A percentile compares a stretch with the other conserved stretches of the same genome.
Evolutionary conservation across 2,329 filamentous ascomycete species (phyloP).

Genomic region (Massarina eburnea): DNA sequence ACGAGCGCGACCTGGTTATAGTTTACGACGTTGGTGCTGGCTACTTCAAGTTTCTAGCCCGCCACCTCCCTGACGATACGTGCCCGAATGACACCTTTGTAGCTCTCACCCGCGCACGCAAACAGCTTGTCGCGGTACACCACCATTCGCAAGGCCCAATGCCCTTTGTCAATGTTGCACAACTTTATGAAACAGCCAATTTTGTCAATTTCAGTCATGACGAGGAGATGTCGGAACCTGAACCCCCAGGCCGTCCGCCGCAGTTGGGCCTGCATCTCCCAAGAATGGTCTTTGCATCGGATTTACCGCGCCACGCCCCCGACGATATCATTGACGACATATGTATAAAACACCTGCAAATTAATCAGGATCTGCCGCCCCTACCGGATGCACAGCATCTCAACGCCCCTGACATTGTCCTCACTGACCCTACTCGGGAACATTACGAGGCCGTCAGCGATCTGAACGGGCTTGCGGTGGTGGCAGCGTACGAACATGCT

Average conservation of each 20-base stretch:
- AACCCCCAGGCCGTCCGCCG: slow-evolving; percentile 2
- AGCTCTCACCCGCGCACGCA: slow-evolving; percentile 10
- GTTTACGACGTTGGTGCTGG: slow-evolving; percentile 10
- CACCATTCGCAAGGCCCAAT: slow-evolving; percentile 1
- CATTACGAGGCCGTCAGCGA: slow-evolving; percentile 13
- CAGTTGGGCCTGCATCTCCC: slow-evolving; percentile 5
- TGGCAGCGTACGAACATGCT: slow-evolving; percentile 10
- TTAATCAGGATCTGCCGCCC: not conserved
- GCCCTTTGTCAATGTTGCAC: slow-evolving; percentile 4
- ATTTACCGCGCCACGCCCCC: slow-evolving; percentile 8
- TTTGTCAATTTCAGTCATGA: slow-evolving; percentile 1
- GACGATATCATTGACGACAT: slow-evolving; percentile 5
- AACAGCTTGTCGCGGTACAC: slow-evolving; percentile 10
- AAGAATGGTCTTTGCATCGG: slow-evolving; percentile 4
- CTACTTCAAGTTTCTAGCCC: slow-evolving; percentile 6
- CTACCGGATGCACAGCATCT: slow-evolving; percentile 7
- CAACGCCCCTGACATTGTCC: slow-evolving; percentile 8
- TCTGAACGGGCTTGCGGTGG: slow-evolving; percentile 10
- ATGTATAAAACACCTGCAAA: slow-evolving; percentile 8
- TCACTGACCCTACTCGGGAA: slow-evolving; percentile 4
- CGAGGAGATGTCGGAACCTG: not conserved
- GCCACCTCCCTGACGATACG: slow-evolving; percentile 8
- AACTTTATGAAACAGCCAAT: slow-evolving; percentile 6
- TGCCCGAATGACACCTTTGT: slow-evolving; percentile 12
- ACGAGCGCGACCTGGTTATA: slow-evolving; percentile 12